These are phyloP conservation scores for Suhomyces guaymorum DNA, from an alignment of 1,139 yeast genomes.

Conservation along the genomic window DNA sequence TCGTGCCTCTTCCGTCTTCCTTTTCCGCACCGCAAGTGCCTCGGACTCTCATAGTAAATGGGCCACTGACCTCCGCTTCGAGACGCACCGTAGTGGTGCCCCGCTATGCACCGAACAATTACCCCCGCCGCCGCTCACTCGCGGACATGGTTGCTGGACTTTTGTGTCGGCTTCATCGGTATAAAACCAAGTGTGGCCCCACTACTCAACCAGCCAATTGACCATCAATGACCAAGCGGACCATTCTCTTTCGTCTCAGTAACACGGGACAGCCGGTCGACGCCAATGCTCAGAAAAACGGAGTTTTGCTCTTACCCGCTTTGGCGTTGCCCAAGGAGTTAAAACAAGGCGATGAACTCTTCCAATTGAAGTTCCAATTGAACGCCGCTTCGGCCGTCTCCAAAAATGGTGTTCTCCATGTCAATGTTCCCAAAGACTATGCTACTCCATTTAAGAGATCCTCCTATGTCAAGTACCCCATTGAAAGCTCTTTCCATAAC, in stretches of 20 bases:
- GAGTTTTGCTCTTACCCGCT: conserved; percentile 68
- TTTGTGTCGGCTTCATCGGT: conserved; percentile 1
- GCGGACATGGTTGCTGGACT: neutral
- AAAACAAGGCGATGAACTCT: conserved; percentile 47
- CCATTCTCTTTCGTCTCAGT: conserved; percentile 52
- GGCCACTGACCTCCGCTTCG: too few species aligned
- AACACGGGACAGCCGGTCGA: conserved; percentile 60
- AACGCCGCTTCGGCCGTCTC: conserved; percentile 75
- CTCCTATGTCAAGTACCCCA: conserved; percentile 49
- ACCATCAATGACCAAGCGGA: conserved; percentile 8
- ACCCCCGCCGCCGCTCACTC: conserved; percentile 1
- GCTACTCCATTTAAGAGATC: conserved; percentile 54
- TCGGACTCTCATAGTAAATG: too few species aligned
- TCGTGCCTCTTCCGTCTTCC: neutral
- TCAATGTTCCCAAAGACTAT: conserved; percentile 63
- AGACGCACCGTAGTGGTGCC: neutral
- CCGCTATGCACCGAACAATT: conserved; percentile 1
- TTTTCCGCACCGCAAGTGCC: too few species aligned
- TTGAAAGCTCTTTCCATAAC: conserved; percentile 53
- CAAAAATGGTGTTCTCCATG: conserved; percentile 68
- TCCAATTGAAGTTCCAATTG: conserved; percentile 59
- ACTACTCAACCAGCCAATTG: neutral
- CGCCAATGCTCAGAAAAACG: conserved; percentile 45
- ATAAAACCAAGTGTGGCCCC: neutral
- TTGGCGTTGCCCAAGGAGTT: conserved; percentile 45